These are phyloP conservation scores for Xylariales sp. DNA, from an alignment of 2,329 filamentous ascomycete genomes.

Conservation along the genomic window DNA sequence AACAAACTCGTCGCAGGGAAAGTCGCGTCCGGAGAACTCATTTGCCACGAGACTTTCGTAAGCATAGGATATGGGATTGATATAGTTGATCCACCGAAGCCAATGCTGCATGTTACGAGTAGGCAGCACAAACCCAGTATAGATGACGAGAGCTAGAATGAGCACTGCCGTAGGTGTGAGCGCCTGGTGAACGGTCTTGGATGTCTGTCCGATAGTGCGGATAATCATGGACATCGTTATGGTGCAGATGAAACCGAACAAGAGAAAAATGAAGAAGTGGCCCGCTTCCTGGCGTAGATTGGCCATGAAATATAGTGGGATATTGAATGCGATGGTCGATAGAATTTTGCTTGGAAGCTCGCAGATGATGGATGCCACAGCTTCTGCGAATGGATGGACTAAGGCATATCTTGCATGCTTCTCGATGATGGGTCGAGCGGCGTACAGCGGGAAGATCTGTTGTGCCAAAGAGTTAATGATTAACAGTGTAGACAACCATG, in stretches of 20 bases:
- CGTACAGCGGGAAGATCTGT: conserved; percentile 4
- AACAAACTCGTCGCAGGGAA: background rate
- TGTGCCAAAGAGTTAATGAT: background rate
- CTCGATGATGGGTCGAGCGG: conserved; percentile 29
- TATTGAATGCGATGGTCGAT: conserved; percentile 55
- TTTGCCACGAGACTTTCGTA: conserved; percentile 61
- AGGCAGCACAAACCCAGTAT: conserved; percentile 63
- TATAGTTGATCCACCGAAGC: conserved; percentile 49
- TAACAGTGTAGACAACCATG: background rate
- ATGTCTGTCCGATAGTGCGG: conserved; percentile 56
- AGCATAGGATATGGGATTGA: conserved; percentile 60
- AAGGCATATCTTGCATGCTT: conserved; percentile 37
- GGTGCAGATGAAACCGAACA: conserved; percentile 42
- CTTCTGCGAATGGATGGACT: conserved; percentile 32
- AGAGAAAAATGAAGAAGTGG: conserved; percentile 59
- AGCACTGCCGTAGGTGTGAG: conserved; percentile 55
- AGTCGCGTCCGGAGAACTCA: conserved; percentile 27
- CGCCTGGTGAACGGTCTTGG: conserved; percentile 63
- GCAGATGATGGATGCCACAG: conserved; percentile 58
- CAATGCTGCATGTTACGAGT: conserved; percentile 59
- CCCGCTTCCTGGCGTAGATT: conserved; percentile 54
- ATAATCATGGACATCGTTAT: conserved; percentile 84
- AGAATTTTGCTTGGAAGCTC: conserved; percentile 59
- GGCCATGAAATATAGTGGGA: conserved; percentile 63
- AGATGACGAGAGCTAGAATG: conserved; percentile 60